A percentile compares a stretch with the other conserved stretches of the same genome.
Conservation (phyloP, 495 filamentous ascomycete species). For the Penicillium desertorum region DNA sequence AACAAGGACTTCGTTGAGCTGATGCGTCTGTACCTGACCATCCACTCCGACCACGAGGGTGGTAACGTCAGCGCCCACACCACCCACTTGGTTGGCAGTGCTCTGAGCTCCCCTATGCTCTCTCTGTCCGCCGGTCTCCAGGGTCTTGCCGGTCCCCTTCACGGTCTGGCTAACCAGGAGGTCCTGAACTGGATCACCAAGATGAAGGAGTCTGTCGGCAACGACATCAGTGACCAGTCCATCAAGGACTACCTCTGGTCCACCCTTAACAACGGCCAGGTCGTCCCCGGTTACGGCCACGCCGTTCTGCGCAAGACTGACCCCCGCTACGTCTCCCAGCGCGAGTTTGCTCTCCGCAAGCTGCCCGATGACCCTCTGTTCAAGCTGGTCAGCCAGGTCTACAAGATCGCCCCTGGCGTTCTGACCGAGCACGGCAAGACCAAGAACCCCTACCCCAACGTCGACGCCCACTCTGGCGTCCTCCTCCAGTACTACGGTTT, state of each 20-base stretch:
- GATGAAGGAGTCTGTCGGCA: conserved; percentile 96
- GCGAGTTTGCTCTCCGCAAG: conserved; percentile 88
- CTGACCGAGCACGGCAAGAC: conserved; percentile 99
- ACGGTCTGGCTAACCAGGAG: conserved; percentile 99
- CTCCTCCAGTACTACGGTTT: conserved; percentile 99
- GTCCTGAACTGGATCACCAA: conserved; percentile 97
- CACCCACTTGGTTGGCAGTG: conserved; percentile 95
- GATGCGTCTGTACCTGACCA: conserved; percentile 97
- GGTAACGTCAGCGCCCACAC: conserved; percentile 98
- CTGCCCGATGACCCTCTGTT: conserved; percentile 97
- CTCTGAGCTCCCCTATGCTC: conserved; percentile 95
- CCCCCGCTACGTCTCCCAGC: conserved; percentile 95
- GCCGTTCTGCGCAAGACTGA: conserved; percentile 99
- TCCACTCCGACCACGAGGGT: conserved; percentile 99
- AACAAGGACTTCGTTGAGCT: conserved; percentile 98
- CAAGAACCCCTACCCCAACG: conserved; percentile 83
- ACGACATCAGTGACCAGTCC: conserved; percentile 89
- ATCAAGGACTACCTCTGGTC: conserved; percentile 98
- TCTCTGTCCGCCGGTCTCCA: conserved; percentile 95
- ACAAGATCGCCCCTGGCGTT: conserved; percentile 98
- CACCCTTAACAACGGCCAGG: conserved; percentile 90
- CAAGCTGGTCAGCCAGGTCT: conserved; percentile 98
- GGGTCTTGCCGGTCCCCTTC: conserved; percentile 94
- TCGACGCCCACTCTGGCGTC: conserved; percentile 90
- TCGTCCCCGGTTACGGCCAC: conserved; percentile 97